Percentiles rank a stretch among this genome's conserved stretches.
Conservation (phyloP, 257 asterid genomes). For the Solanum pennellii region DNA sequence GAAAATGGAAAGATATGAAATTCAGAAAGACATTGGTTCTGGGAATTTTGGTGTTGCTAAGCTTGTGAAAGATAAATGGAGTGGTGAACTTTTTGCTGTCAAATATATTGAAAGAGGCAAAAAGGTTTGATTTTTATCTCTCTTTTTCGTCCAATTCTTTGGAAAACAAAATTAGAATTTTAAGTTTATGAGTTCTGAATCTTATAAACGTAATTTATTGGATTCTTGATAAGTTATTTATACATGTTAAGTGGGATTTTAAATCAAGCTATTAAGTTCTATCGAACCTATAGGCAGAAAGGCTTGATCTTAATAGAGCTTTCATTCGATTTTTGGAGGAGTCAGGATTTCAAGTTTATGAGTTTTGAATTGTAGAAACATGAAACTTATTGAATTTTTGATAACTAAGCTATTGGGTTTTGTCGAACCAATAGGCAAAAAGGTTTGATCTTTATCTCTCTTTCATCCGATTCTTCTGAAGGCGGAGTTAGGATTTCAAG, state of each 20-base stretch:
- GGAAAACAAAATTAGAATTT: neutral
- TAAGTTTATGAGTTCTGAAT: neutral
- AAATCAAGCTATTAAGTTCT: neutral
- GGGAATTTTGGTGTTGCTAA: constrained; percentile 6
- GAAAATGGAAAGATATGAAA: constrained; percentile 1
- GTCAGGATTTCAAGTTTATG: neutral
- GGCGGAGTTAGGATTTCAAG: neutral
- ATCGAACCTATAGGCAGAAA: neutral
- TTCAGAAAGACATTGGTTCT: constrained; percentile 1
- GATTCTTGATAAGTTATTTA: neutral
- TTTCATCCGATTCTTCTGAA: neutral
- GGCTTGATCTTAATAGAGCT: neutral
- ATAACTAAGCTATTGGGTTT: neutral
- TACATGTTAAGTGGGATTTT: neutral
- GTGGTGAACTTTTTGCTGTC: constrained; percentile 25
- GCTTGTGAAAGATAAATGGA: constrained; percentile 16
- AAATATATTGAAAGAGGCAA: constrained; percentile 39
- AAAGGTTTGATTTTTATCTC: constrained; percentile 16
- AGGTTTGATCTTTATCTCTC: neutral
- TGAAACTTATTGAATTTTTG: neutral
- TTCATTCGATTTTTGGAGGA: neutral
- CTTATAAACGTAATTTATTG: too few relatives aligned
- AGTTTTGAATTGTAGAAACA: neutral
- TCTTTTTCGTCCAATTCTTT: neutral
- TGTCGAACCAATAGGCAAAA: neutral